These are phyloP conservation scores for Clavaria fumosa DNA, from an alignment of 768 basidiomycete genomes.

Conservation along the genomic window DNA sequence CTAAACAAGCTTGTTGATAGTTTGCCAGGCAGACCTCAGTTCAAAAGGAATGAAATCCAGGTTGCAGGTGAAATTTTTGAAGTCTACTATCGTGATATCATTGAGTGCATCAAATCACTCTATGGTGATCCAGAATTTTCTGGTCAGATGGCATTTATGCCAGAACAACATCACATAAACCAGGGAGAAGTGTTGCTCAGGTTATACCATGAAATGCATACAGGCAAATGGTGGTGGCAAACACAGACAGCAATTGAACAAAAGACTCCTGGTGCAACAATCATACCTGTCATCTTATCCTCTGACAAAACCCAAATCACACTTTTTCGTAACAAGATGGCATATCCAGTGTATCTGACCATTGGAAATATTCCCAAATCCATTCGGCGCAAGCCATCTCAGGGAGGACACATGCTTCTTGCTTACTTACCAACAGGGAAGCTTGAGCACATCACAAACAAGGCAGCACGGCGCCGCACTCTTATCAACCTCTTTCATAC, in stretches of 20 bases:
- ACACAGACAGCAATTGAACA: constrained; percentile 15
- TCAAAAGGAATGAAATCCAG: constrained; percentile 13
- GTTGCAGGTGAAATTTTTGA: constrained; percentile 15
- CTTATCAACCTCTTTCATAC: constrained; percentile 24
- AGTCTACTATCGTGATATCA: constrained; percentile 12
- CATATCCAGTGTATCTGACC: constrained; percentile 29
- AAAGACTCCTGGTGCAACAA: constrained; percentile 13
- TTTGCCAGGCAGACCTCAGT: constrained; percentile 15
- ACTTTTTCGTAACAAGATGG: constrained; percentile 21
- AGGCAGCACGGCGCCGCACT: constrained; percentile 14
- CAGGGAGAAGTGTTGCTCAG: constrained; percentile 10
- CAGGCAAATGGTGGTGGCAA: constrained; percentile 37
- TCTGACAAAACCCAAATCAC: constrained; percentile 29
- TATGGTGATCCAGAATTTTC: constrained; percentile 16
- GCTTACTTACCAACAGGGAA: constrained; percentile 26
- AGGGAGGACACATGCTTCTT: constrained; percentile 21
- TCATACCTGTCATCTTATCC: constrained; percentile 24
- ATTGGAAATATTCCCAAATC: constrained; percentile 25
- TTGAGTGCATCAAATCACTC: constrained; percentile 13
- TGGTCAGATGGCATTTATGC: constrained; percentile 3
- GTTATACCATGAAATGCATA: constrained; percentile 29
- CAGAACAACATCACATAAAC: constrained; percentile 4
- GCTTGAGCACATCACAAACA: constrained; percentile 18
- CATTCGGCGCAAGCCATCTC: constrained; percentile 18
- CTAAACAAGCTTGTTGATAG: constrained; percentile 22